These are phyloP conservation scores for Dryas octopetala DNA, from an alignment of 306 rosid genomes.

Conservation along the genomic window DNA sequence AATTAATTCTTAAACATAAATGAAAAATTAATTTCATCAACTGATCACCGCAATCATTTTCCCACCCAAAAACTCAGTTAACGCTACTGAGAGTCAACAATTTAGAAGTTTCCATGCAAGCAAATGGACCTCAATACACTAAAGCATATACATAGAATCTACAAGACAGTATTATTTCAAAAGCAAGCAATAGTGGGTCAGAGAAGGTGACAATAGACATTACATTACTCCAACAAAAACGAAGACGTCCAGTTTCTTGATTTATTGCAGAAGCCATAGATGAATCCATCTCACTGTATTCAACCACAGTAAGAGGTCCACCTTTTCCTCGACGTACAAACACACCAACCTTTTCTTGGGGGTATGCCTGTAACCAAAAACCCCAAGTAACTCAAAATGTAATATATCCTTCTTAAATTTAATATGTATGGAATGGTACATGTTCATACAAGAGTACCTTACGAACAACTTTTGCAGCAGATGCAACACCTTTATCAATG, in stretches of 20 bases:
- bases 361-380: slow-evolving; percentile 72
- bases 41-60: too few species aligned
- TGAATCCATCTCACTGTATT: slow-evolving; percentile 85
- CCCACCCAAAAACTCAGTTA: too few species aligned
- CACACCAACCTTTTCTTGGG: slow-evolving; percentile 98
- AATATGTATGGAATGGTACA: background rate
- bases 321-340: slow-evolving; percentile 96
- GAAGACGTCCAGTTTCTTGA: slow-evolving; percentile 94
- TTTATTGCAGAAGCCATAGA: slow-evolving; percentile 82
- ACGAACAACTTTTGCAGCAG: slow-evolving; percentile 97
- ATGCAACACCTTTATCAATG: slow-evolving; percentile 89
- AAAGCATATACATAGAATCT: slow-evolving; percentile 18
- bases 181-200: slow-evolving; percentile 22
- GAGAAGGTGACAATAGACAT: slow-evolving; percentile 33
- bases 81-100: too few species aligned
- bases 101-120: background rate
- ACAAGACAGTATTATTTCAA: slow-evolving; percentile 6
- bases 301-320: slow-evolving; percentile 94
- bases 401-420: background rate
- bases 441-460: slow-evolving; percentile 46
- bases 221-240: slow-evolving; percentile 99
- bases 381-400: slow-evolving; percentile 4
- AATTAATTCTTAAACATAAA: too few species aligned
- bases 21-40: too few species aligned
- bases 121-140: background rate